Evolutionary conservation across 176 grass and related monocot species (phyloP), one percentile per base, ranked within the genome.

Genomic region (Elaeis guineensis): DNA sequence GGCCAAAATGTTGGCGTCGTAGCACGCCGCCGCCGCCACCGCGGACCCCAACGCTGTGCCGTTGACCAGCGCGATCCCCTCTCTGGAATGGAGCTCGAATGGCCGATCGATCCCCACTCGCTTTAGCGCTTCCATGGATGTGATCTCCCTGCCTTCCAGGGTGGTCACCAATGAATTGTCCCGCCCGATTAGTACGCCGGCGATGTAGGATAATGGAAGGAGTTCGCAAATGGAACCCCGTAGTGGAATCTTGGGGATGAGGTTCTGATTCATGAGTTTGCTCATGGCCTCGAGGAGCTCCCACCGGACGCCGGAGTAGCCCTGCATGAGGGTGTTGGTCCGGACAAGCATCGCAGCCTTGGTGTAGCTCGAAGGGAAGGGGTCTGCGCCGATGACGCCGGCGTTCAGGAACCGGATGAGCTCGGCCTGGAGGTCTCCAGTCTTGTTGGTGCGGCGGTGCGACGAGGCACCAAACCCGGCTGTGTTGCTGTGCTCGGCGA

Each of bases 311-410:
- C 66, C 66, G 66, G 66, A 69, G 53, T 58, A 69, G 2, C 66
- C 66, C 54, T 69, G 66, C 66, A 69, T 69, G 14, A 69, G 54
- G 19, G 66, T 69, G 52, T 69, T 69, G n/a, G 66, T 25, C 19
- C 66, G 21, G 5, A 69, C 54, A 30, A 69, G 66, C 66, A 69
- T 69, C 16, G 66, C 53, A 19, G 54, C 66, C 30, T 69, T 58
- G 25, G 54, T 54, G 19, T 50, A 69, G 28, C 54, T 49, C 17
- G 54, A 3, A 5, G 66, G 66, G 20, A 69, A 26, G 66, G 18
- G 23, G 0, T 69, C 66, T 3, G 21, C 25, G 29, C 66, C 19
- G 19, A 69, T 8, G 28, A 69, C 66, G 14, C 66, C 66, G 12
- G 66, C 66, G 54, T 69, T 69, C 11, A 69, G 54, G 30, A 69